Conservation (phyloP, 139 green algal species). For the Ostreobium quekettii region DNA sequence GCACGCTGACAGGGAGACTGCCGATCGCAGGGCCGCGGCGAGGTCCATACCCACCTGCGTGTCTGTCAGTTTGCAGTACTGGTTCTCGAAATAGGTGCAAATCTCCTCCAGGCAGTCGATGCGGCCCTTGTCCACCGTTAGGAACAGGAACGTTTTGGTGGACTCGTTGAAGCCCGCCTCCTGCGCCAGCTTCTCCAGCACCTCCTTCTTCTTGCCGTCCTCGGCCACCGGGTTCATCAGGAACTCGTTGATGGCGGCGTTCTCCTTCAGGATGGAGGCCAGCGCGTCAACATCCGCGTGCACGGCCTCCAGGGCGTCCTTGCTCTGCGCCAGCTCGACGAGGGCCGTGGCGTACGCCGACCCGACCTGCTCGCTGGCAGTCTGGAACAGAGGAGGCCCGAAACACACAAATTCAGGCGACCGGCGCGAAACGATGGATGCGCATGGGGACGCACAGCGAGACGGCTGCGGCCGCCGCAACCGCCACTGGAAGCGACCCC, state of each 20-base stretch:
- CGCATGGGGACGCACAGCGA: too few species aligned
- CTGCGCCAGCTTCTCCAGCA: slow-evolving; percentile 71
- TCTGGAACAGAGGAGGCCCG: neutral
- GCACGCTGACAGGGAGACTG: too few species aligned
- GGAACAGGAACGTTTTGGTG: slow-evolving; percentile 94
- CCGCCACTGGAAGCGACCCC: too few species aligned
- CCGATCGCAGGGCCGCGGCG: too few species aligned
- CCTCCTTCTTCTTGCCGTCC: slow-evolving; percentile 76
- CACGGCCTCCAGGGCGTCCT: slow-evolving; percentile 75
- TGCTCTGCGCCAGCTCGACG: slow-evolving; percentile 79
- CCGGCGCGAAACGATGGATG: too few species aligned
- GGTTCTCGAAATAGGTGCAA: slow-evolving; percentile 79
- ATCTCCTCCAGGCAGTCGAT: slow-evolving; percentile 74
- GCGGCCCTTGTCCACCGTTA: slow-evolving; percentile 88
- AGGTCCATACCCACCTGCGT: slow-evolving; percentile 82
- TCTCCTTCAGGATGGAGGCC: slow-evolving; percentile 52
- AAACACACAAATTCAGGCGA: too few species aligned
- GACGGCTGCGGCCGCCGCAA: too few species aligned
- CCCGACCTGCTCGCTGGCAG: neutral
- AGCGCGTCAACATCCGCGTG: slow-evolving; percentile 71
- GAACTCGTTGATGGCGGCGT: slow-evolving; percentile 61
- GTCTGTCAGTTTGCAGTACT: slow-evolving; percentile 93
- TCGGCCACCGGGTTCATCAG: slow-evolving; percentile 79
- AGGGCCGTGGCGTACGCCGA: slow-evolving; percentile 84
- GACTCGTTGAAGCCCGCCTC: slow-evolving; percentile 66